Evolutionary conservation across 176 grass and related monocot species (phyloP), one percentile per base, ranked within the genome.

Genomic region (Calamus simplicifolius): DNA sequence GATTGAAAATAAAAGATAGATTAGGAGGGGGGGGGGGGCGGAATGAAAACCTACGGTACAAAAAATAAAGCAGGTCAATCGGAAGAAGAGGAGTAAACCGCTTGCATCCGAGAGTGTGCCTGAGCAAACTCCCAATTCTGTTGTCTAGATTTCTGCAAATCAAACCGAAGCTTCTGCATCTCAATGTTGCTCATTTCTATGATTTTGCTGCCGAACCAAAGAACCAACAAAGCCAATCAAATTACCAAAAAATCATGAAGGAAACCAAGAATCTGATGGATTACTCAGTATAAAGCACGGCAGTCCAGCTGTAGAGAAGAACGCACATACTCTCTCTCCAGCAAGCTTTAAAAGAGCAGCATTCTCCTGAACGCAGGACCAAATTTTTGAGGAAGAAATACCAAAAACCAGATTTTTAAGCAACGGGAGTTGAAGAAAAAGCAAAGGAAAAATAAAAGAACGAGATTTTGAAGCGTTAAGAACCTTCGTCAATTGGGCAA

Each of bases 71-170:
- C 30, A 52, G 16, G 18, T 12, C 66, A 23, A 14, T 71, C 52
- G 54, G 6, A 66, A n/a, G 18, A 17, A 43, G 48, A 12, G 16
- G 26, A 58, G 75, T 51, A 54, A 74, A 82, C 84, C 6, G 66
- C 61, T 29, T 67, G 0, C 78, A 86, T 74, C 59, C 67, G 69
- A 1, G 78, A 74, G 65, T 78, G 67, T 6, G 74, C 48, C 68
- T 66, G 74, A 12, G 74, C 84, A 19, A 86, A 79, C 29, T 82
- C 51, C 78, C 70, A 86, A 18, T 86, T 86, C 19, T 70, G 59
- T 12, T 63, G 61, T 30, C 76, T 51, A 43, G 13, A 1, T 43
- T 43, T 43, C 35, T 43, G 35, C 35, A 43, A 43, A 8, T 26
- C 27, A 28, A 60, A n/a, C 13, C 58, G 58, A 61, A 82, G 48